Base-by-base conservation (phyloP, 805 yeast genomes). In the Lipomyces yamadae region DNA sequence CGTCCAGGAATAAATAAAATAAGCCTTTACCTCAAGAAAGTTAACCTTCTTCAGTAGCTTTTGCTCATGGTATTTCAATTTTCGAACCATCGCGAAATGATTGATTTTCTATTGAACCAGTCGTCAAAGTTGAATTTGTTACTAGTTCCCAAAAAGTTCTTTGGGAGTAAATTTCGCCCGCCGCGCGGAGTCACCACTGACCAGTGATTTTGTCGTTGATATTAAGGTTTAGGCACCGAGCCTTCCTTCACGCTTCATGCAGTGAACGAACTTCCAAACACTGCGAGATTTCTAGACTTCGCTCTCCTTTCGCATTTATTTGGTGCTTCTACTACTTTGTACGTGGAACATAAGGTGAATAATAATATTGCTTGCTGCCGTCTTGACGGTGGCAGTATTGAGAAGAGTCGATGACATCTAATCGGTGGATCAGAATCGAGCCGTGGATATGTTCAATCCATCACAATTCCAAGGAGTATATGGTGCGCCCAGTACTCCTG, bases 41-140 rank as follows among this genome's bases (percentile, higher is more conserved):
- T 95, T 98, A 62, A 95, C 98, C 79, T 95, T 95, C 82, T 90
- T 92, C 74, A 95, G 85, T 74, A 95, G 86, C 80, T 92, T 93
- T 83, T 91, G 89, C 85, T 95, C 99, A 79, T 95, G 99, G 81
- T 90, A 92, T 78, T 95, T 95, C 68, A 95, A 85, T 73, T 90
- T 84, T 78, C 99, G 85, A 59, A 90, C 96, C 96, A 90, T 90
- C 54, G 18, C 48, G n/a, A 42, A 15, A 15, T 42, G 1, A 24
- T 42, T n/a, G 48, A 13, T 5, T 15, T 15, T 10, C 2, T 10
- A 11, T 42, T 15, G 24, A 42, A 42, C 7, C 8, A 2, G 48
- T 18, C 5, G 18, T 18, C n/a, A n/a, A 5, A 42, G 24, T n/a
- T 42, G 48, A n/a, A 42, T n/a, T 42, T 15, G n/a, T n/a, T 1